These are phyloP conservation scores for Annulohypoxylon truncatum DNA, from an alignment of 2,329 filamentous ascomycete genomes.

Conservation along the genomic window DNA sequence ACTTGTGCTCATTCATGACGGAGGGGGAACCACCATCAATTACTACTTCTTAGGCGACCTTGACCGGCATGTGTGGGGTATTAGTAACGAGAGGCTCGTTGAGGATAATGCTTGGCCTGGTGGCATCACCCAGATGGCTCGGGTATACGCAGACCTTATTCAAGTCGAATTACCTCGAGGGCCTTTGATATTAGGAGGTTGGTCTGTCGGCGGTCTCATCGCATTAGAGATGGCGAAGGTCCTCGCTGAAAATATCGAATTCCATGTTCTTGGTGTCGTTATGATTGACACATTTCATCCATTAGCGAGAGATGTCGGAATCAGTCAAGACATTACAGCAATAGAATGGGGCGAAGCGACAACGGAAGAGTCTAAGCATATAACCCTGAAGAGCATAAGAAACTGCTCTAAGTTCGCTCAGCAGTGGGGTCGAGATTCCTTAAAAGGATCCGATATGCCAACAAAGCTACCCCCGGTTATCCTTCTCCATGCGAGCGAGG, in stretches of 20 bases:
- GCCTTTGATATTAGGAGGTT: background rate
- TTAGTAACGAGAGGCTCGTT: background rate
- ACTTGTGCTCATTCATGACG: background rate
- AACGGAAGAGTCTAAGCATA: background rate
- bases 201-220: background rate
- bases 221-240: background rate
- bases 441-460: background rate
- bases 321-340: background rate
- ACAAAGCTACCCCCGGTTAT: background rate
- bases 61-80: background rate
- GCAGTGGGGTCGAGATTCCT: background rate
- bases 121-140: background rate
- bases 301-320: background rate
- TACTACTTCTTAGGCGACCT: background rate
- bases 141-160: background rate
- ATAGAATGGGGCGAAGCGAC: background rate
- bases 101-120: background rate
- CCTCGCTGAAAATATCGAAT: background rate
- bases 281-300: background rate
- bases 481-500: background rate
- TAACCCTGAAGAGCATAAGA: background rate
- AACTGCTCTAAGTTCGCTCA: background rate
- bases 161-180: background rate
- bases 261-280: background rate
- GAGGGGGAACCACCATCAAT: background rate